phyloP scores from a whole-genome alignment of 768 basidiomycete genomes.

The Rhizopogon vesiculosus region DNA sequence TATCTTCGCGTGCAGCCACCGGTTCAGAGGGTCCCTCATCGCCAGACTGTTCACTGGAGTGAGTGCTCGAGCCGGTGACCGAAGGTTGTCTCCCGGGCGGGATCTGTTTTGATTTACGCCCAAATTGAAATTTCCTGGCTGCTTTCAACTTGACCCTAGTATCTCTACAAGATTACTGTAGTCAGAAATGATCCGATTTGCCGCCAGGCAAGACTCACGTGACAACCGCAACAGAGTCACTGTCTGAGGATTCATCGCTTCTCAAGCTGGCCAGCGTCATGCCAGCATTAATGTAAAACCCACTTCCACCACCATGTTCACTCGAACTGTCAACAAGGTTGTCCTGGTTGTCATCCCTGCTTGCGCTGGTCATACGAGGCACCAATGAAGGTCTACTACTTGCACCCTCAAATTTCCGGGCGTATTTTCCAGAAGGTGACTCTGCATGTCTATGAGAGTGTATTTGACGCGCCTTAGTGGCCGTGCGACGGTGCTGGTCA shows the following conservation, averaged over 20 bases:
- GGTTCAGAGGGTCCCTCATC: neutral
- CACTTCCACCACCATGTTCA: neutral
- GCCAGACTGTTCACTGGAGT: neutral
- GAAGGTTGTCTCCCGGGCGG: neutral
- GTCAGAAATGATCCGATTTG: neutral
- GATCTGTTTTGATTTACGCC: conserved; percentile 8
- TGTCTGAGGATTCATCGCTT: neutral
- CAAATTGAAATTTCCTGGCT: conserved; percentile 9
- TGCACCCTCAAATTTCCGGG: neutral
- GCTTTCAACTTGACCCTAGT: conserved; percentile 6
- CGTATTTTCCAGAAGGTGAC: neutral
- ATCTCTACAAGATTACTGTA: neutral
- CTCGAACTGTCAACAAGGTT: neutral
- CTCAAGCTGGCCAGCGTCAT: neutral
- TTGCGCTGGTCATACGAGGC: neutral
- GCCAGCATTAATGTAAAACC: neutral
- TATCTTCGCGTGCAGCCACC: neutral
- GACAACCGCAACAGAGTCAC: neutral
- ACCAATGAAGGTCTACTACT: neutral
- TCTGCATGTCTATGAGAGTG: neutral
- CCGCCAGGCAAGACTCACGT: neutral
- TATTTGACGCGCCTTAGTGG: neutral
- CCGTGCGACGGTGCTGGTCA: neutral
- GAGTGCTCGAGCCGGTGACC: neutral
- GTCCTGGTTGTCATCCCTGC: neutral